Percentiles rank a stretch among this genome's conserved stretches.
Evolutionary conservation across 163 green algal species (phyloP).

Genomic region (Botryococcus braunii): DNA sequence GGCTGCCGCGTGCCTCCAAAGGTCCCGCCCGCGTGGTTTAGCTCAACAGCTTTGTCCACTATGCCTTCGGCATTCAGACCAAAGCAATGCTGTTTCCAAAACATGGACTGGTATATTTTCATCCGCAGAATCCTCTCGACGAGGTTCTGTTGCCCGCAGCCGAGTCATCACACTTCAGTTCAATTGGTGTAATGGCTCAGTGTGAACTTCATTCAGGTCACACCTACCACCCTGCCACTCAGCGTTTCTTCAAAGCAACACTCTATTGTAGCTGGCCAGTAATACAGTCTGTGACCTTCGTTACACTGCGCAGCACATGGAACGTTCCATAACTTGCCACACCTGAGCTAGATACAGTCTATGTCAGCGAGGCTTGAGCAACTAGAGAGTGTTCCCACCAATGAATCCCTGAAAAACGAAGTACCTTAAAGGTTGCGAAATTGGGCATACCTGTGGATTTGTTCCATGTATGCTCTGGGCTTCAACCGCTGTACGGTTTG

Average conservation of each 20-base stretch:
- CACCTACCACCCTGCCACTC: background rate
- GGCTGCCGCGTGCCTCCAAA: conserved; percentile 79
- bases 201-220: too few relatives aligned
- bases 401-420: background rate
- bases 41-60: conserved; percentile 87
- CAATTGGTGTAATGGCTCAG: too few relatives aligned
- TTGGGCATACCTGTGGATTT: conserved; percentile 69
- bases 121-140: conserved; percentile 85
- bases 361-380: background rate
- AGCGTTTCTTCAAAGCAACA: background rate
- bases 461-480: conserved; percentile 74
- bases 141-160: conserved; percentile 64
- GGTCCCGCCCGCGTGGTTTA: conserved; percentile 75
- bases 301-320: too few relatives aligned
- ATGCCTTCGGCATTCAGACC: conserved; percentile 85
- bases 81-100: conserved; percentile 99
- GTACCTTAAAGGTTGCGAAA: background rate
- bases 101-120: conserved; percentile 86
- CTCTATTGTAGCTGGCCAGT: background rate
- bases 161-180: background rate
- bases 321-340: too few relatives aligned
- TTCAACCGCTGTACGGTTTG: conserved; percentile 74
- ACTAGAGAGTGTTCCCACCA: background rate
- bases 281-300: too few relatives aligned
- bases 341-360: background rate